Base-by-base conservation (phyloP, 768 basidiomycete species). In the Leccinellum rugosiceps region DNA sequence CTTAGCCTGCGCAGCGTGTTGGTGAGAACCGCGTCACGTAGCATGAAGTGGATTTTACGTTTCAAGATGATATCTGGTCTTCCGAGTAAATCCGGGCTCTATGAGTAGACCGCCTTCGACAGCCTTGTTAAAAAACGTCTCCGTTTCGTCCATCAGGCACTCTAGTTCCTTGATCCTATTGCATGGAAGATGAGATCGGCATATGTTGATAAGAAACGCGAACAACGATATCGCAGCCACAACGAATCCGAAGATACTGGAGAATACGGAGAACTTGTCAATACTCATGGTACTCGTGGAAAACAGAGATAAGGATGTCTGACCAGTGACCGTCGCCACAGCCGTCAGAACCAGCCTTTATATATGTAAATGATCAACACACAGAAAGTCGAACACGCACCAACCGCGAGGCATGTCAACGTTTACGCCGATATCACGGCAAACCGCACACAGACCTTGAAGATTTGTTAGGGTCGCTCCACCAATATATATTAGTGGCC, bases 161-260 rank as follows among this genome's bases (percentile, higher is more conserved):
- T 60, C 60, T 13, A 61, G n/a, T 2, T 31, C 50, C 21, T 49
- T 60, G 41, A 61, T 61, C 26, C 2, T 60, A 11, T 32, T 31
- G 13, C 54, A 56, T 0, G 58, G 61, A 19, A 61, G 61, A 1
- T 43, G 41, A 3, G 59, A 46, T 7, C 52, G 52, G 0, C 34
- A 62, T 15, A 31, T 23, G 0, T 43, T 53, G 10, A 44, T 1
- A 4, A 62, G 28, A 0, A 43, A 41, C 0, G 35, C 19, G 13
- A 21, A n/a, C 0, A 62, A n/a, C 3, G 61, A 51, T 10, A 48
- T 48, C 2, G 26, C 26, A 7, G 48, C 21, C 13, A 30, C 31
- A 1, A 54, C 8, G 4, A 62, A 47, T 26, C 55, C 61, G 3
- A 54, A 52, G 8, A 48, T 43, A 19, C 41, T 56, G n/a, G 53